A percentile compares a stretch with the other conserved stretches of the same genome.
Evolutionary conservation across 2,329 filamentous ascomycete genomes (phyloP).

Genomic region (Calycina marina): DNA sequence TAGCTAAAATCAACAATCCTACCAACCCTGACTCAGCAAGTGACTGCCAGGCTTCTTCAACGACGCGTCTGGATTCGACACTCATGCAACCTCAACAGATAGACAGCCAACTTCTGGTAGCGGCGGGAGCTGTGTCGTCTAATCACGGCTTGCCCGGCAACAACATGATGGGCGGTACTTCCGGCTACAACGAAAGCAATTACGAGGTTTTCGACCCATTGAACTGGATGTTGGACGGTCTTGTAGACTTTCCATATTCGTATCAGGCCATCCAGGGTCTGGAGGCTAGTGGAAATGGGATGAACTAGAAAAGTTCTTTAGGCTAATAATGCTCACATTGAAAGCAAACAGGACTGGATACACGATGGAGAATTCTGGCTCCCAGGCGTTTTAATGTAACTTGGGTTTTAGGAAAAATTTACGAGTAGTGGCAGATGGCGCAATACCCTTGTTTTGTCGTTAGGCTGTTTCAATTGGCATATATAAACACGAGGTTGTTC

Average conservation of each 20-base stretch:
- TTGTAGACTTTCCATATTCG: slow-evolving; percentile 65
- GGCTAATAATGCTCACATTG: no score
- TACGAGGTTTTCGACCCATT: slow-evolving; percentile 87
- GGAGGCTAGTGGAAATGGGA: slow-evolving; percentile 23
- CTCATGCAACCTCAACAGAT: slow-evolving; percentile 29
- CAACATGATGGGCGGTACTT: slow-evolving; percentile 16
- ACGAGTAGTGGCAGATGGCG: no score
- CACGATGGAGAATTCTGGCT: no score
- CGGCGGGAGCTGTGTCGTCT: slow-evolving; percentile 12
- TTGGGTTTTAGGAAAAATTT: no score
- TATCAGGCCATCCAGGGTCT: slow-evolving; percentile 39
- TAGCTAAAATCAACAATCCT: slow-evolving; percentile 64
- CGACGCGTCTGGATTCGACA: slow-evolving; percentile 48
- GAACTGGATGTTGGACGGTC: slow-evolving; percentile 83
- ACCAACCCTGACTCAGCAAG: slow-evolving; percentile 71
- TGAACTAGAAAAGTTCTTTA: slow-evolving; percentile 10
- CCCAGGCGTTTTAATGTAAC: no score
- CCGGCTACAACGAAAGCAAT: slow-evolving; percentile 49
- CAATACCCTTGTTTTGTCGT: no score
- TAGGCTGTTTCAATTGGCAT: no score
- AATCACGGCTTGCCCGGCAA: slow-evolving; percentile 14
- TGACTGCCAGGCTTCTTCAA: slow-evolving; percentile 56
- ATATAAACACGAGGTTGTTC: no score
- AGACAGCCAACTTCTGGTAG: slow-evolving; percentile 15
- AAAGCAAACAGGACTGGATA: no score